Evolutionary conservation across 305 asterid species (phyloP).

Genomic region (Fraxinus sp.): DNA sequence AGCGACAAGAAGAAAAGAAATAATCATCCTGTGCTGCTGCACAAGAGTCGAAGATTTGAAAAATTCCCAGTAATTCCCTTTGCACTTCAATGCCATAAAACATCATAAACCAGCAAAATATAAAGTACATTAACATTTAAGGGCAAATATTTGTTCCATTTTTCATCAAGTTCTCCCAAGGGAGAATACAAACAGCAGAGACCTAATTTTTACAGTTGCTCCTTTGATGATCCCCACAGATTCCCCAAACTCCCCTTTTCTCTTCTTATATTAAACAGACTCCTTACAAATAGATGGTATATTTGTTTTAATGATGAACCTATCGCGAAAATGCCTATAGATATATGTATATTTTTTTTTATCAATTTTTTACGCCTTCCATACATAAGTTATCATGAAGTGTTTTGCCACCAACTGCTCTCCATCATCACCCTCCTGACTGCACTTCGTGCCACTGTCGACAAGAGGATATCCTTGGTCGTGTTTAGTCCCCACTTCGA

Average conservation of each 20-base stretch:
- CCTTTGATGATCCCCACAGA: conserved; percentile 32
- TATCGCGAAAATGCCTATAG: conserved; percentile 11
- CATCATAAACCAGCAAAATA: neutral
- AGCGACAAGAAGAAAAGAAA: neutral
- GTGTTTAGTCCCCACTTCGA: conserved; percentile 73
- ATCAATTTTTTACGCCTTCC: conserved; percentile 19
- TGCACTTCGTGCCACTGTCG: conserved; percentile 38
- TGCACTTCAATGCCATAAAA: neutral
- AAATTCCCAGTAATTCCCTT: neutral
- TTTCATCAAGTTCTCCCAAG: conserved; percentile 11
- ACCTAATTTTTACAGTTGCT: conserved; percentile 44
- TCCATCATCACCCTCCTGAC: conserved; percentile 23
- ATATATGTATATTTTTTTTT: conserved; percentile 13
- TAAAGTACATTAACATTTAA: neutral
- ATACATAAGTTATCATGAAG: conserved; percentile 26
- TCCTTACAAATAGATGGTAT: conserved; percentile 29
- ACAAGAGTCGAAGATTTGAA: neutral
- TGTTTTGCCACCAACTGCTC: conserved; percentile 24
- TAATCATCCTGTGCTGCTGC: neutral
- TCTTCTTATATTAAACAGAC: conserved; percentile 19
- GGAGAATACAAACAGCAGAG: conserved; percentile 29
- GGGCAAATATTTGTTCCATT: neutral
- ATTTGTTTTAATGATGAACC: conserved; percentile 17
- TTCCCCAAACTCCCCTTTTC: neutral
- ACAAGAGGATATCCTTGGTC: conserved; percentile 43